phyloP scores from a whole-genome alignment of 1,284 basidiomycete species.

The Boletus calvinii region DNA sequence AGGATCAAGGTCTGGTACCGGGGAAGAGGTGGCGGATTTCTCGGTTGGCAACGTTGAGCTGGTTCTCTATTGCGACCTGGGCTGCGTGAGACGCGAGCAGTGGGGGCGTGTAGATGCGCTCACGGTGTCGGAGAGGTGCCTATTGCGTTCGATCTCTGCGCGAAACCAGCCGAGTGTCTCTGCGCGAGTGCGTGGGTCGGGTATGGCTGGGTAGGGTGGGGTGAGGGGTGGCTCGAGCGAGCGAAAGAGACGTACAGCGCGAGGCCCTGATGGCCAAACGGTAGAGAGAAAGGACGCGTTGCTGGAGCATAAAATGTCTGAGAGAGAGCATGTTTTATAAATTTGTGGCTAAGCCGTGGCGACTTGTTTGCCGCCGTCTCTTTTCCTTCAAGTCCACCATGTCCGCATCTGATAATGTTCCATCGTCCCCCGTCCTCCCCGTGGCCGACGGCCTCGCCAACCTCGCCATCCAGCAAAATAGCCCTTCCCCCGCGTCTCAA shows the following conservation, averaged over 20 bases:
- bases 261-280: slow-evolving; percentile 65
- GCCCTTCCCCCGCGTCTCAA: slow-evolving; percentile 11
- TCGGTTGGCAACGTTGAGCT: slow-evolving; percentile 47
- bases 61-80: slow-evolving; percentile 50
- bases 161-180: slow-evolving; percentile 75
- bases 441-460: slow-evolving; percentile 24
- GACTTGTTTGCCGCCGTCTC: slow-evolving; percentile 16
- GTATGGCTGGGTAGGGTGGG: slow-evolving; percentile 48
- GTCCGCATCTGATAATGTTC: slow-evolving; percentile 28
- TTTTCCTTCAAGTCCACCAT: slow-evolving; percentile 28
- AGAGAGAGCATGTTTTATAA: slow-evolving; percentile 44
- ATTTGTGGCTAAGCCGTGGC: slow-evolving; percentile 24
- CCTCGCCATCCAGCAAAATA: slow-evolving; percentile 21
- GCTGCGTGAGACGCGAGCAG: slow-evolving; percentile 16
- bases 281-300: slow-evolving; percentile 61
- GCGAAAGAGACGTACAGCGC: slow-evolving; percentile 45
- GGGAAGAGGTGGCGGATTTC: slow-evolving; percentile 54
- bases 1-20: background rate
- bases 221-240: slow-evolving; percentile 8
- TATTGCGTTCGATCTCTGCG: slow-evolving; percentile 65
- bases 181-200: slow-evolving; percentile 53
- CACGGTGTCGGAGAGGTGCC: slow-evolving; percentile 57
- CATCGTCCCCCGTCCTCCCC: slow-evolving; percentile 21
- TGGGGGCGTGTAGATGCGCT: slow-evolving; percentile 10
- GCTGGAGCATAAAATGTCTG: slow-evolving; percentile 72